These are phyloP conservation scores for Alternaria arbusti DNA, from an alignment of 2,329 filamentous ascomycete genomes.

Conservation along the genomic window DNA sequence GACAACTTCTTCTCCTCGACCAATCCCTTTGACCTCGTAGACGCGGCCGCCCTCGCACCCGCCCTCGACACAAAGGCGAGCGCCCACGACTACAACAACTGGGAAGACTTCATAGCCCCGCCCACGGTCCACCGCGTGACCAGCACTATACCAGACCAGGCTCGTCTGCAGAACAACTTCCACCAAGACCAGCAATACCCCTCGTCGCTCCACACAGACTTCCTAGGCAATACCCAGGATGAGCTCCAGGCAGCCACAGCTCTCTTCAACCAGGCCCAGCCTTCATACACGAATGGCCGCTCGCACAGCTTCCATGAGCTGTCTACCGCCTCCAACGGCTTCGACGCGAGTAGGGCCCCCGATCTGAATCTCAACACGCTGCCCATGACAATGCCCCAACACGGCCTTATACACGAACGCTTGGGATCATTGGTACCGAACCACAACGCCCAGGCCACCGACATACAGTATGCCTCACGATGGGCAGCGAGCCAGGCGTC, in stretches of 20 bases:
- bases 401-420: constrained; percentile 39
- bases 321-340: constrained; percentile 6
- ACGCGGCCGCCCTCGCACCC: constrained; percentile 17
- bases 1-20: constrained; percentile 44
- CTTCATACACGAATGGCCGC: constrained; percentile 25
- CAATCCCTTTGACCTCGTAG: constrained; percentile 33
- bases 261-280: constrained; percentile 41
- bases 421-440: constrained; percentile 39
- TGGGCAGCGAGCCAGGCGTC: constrained; percentile 29
- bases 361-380: constrained; percentile 6
- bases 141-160: constrained; percentile 43
- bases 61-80: constrained; percentile 29
- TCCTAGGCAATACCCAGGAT: constrained; percentile 35
- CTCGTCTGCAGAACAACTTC: constrained; percentile 37
- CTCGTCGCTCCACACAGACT: constrained; percentile 15
- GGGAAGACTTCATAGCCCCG: constrained; percentile 36
- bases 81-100: constrained; percentile 34
- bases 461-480: constrained; percentile 37
- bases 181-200: constrained; percentile 29
- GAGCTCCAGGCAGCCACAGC: constrained; percentile 42
- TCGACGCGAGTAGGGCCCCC: constrained; percentile 7
- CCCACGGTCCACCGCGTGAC: constrained; percentile 43
- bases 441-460: constrained; percentile 36
- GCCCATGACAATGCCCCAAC: constrained; percentile 30
- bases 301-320: constrained; percentile 31